Percentiles rank a stretch among this genome's conserved stretches.
Evolutionary conservation across 805 yeast genomes (phyloP).

Genomic region (Wickerhamiella musiphila): DNA sequence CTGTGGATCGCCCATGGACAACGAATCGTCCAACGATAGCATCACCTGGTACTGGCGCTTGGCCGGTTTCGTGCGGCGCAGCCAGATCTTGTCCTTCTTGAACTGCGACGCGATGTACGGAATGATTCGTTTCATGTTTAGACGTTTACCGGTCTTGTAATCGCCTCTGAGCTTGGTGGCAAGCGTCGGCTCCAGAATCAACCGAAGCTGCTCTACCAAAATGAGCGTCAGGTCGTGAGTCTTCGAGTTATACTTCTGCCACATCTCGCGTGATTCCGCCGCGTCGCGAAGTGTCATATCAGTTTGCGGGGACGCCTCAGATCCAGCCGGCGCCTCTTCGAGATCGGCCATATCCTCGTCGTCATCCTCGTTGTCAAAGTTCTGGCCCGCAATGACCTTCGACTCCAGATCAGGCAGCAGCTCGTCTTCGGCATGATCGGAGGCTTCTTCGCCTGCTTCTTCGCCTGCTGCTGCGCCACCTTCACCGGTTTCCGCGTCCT

Average conservation of each 20-base stretch:
- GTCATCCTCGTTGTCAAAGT: constrained; percentile 3
- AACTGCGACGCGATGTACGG: constrained; percentile 96
- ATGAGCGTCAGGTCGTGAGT: constrained; percentile 78
- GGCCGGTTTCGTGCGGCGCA: constrained; percentile 91
- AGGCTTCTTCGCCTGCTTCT: constrained; percentile 11
- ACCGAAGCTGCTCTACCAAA: constrained; percentile 78
- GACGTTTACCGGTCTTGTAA: constrained; percentile 89
- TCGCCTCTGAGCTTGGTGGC: constrained; percentile 95
- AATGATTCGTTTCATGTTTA: constrained; percentile 93
- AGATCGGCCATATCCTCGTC: constrained; percentile 3
- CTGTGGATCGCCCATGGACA: constrained; percentile 88
- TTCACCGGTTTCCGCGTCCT: constrained; percentile 13
- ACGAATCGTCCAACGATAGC: constrained; percentile 95
- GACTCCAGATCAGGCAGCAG: no score
- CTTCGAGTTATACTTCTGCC: constrained; percentile 71
- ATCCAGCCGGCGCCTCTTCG: background rate
- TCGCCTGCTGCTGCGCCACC: constrained; percentile 21
- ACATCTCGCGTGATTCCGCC: constrained; percentile 51
- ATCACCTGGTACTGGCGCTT: constrained; percentile 93
- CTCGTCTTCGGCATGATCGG: constrained; percentile 10
- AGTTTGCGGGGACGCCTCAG: background rate
- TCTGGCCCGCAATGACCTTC: constrained; percentile 10
- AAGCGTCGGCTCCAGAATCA: constrained; percentile 85
- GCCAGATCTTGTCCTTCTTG: constrained; percentile 96
- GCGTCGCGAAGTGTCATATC: no score